phyloP scores from a whole-genome alignment of 768 basidiomycete genomes.

The Mycena pura region DNA sequence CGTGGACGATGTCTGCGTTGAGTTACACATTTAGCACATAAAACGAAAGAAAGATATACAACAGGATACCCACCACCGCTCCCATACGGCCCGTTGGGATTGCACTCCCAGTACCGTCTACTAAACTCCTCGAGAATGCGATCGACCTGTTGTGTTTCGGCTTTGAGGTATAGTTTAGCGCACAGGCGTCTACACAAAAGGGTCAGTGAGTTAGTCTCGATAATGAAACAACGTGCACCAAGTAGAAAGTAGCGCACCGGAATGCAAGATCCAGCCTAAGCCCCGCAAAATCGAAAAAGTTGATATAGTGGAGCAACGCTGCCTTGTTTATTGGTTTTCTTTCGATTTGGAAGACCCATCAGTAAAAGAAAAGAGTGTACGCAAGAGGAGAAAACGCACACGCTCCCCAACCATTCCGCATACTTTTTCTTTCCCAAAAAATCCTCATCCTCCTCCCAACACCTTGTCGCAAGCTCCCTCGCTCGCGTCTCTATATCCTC shows the following conservation, averaged over 20 bases:
- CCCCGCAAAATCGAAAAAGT: slow-evolving; percentile 86
- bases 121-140: slow-evolving; percentile 94
- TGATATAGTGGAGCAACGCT: slow-evolving; percentile 81
- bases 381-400: slow-evolving; percentile 60
- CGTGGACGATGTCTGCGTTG: slow-evolving; percentile 96
- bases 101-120: slow-evolving; percentile 90
- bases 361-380: too few relatives aligned
- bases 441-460: slow-evolving; percentile 86
- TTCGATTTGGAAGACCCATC: slow-evolving; percentile 10
- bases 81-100: slow-evolving; percentile 80
- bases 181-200: slow-evolving; percentile 87
- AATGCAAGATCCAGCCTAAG: slow-evolving; percentile 90
- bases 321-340: slow-evolving; percentile 83
- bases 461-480: slow-evolving; percentile 75
- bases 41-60: too few relatives aligned
- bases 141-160: slow-evolving; percentile 97
- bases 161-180: slow-evolving; percentile 91
- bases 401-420: slow-evolving; percentile 94
- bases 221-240: background rate
- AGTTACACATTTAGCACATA: slow-evolving; percentile 4
- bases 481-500: slow-evolving; percentile 69
- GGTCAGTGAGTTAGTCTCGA: background rate
- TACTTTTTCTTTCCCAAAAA: slow-evolving; percentile 91
- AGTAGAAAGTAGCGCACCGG: slow-evolving; percentile 59
- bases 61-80: slow-evolving; percentile 70